Percentiles rank a stretch among this genome's conserved stretches.
phyloP scores from a whole-genome alignment of 495 filamentous ascomycete genomes.

The Durotheca rogersii region DNA sequence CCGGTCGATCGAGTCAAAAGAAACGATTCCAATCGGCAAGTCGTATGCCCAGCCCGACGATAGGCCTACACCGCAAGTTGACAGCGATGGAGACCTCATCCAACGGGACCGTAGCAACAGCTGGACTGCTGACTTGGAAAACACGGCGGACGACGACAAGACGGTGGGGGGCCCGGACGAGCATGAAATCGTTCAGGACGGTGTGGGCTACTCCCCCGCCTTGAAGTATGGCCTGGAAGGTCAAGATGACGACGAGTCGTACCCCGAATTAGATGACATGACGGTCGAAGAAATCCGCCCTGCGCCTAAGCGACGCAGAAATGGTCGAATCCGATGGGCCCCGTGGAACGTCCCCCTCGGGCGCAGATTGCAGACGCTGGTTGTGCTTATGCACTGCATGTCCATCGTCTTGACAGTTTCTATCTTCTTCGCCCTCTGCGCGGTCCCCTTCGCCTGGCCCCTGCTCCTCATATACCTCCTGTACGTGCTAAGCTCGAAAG shows the following conservation, averaged over 20 bases:
- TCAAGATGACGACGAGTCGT: conserved; percentile 33
- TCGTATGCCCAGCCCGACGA: background rate
- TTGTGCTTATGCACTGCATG: conserved; percentile 84
- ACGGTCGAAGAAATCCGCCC: conserved; percentile 27
- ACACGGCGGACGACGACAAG: conserved; percentile 3
- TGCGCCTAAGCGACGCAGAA: conserved; percentile 24
- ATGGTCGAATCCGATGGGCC: conserved; percentile 68
- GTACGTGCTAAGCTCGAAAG: conserved; percentile 76
- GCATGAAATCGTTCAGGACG: background rate
- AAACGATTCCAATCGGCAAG: background rate
- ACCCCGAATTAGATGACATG: conserved; percentile 36
- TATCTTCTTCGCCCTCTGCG: conserved; percentile 87
- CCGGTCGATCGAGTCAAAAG: background rate
- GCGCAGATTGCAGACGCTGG: conserved; percentile 81
- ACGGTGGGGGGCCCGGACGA: background rate
- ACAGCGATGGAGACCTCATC: conserved; percentile 3
- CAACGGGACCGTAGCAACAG: background rate
- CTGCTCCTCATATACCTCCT: conserved; percentile 87
- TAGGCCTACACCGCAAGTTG: background rate
- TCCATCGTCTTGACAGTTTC: conserved; percentile 72
- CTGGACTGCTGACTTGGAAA: conserved; percentile 14
- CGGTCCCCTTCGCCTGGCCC: conserved; percentile 89
- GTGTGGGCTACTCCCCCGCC: conserved; percentile 19
- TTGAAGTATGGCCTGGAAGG: conserved; percentile 15
- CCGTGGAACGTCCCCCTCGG: conserved; percentile 83